Percentiles rank a stretch among this genome's conserved stretches.
phyloP scores from a whole-genome alignment of 2,329 filamentous ascomycete genomes.

The Ascocoryne sarcoides region DNA sequence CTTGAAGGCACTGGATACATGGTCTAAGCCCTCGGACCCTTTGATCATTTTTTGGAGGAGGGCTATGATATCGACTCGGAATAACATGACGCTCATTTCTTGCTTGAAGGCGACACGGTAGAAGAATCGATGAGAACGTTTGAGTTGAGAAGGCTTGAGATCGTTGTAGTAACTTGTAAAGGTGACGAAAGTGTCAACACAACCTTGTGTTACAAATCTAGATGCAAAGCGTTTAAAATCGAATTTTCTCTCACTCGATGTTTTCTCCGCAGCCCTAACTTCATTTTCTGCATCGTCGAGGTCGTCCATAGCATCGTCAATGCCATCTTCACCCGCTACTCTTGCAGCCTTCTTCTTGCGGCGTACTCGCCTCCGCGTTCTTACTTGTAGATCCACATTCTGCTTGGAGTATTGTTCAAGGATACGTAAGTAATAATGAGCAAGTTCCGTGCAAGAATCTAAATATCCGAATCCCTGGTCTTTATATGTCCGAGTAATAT shows the following conservation, averaged over 20 bases:
- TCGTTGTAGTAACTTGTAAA: constrained; percentile 77
- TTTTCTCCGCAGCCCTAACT: constrained; percentile 57
- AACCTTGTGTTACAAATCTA: constrained; percentile 74
- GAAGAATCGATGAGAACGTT: constrained; percentile 87
- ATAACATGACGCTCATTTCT: constrained; percentile 80
- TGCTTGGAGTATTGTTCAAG: constrained; percentile 91
- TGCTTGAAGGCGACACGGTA: constrained; percentile 93
- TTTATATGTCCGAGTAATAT: constrained; percentile 77
- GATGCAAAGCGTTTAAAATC: constrained; percentile 79
- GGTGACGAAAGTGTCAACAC: constrained; percentile 79
- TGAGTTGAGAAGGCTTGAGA: constrained; percentile 69
- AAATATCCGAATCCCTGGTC: constrained; percentile 91
- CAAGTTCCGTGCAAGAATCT: constrained; percentile 82
- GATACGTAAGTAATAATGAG: constrained; percentile 86
- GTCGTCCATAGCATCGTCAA: constrained; percentile 48
- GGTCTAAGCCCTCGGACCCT: constrained; percentile 69
- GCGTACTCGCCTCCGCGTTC: constrained; percentile 65
- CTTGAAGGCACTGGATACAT: constrained; percentile 56
- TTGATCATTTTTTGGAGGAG: constrained; percentile 89
- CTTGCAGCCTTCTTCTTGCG: constrained; percentile 62
- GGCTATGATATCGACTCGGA: constrained; percentile 81
- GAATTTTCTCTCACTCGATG: constrained; percentile 79
- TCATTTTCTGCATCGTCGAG: constrained; percentile 70
- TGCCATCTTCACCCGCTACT: constrained; percentile 48
- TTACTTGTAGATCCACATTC: constrained; percentile 87